Evolutionary conservation across 164 flowering plant species (phyloP), one percentile per base, ranked within the genome.

Genomic region (Protea cynaroides): DNA sequence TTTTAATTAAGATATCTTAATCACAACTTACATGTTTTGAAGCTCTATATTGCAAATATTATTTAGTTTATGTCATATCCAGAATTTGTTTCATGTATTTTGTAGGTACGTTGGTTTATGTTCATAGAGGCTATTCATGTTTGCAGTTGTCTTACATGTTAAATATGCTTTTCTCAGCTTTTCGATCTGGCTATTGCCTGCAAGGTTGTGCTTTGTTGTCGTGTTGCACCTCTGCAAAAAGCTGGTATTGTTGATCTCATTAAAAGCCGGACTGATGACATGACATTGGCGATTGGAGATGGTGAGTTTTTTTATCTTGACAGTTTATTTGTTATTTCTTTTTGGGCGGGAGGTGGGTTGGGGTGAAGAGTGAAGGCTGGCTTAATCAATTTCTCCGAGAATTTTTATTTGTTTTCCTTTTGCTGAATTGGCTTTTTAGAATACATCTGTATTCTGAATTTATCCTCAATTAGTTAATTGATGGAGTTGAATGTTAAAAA

Each of bases 221-320:
- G 97, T 66, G 96, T 89, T 76, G 97, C 97, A 72, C 97, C 96
- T 55, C 73, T 92, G 77, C 97, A 92, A 73, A 92, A 92, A 74
- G 97, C 97, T 72, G 97, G 97, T 57, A 80, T 92, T 72, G 96
- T 92, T 64, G 96, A 89, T 75, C 70, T 92, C 57, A 81, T 92
- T 58, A 89, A 92, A 77, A 77, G 86, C 65, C 83, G 92, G 15
- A 92, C 89, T 62, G 88, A 87, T 80, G 97, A 92, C 74, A 76
- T 92, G 94, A 92, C 97, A 60, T 80, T 92, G 66, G 97, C 97
- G 29, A 89, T 92, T 22, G 97, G 97, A 58, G 97, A 92, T 74
- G 97, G 97, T 92, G 67, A 78, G 94, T 78, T 71, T 51, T 51
- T 49, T 56, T 53, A 25, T 65, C 66, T n/a, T 51, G 14, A 52